A percentile compares a stretch with the other conserved stretches of the same genome.
Evolutionary conservation across 805 yeast genomes (phyloP).

Genomic region (Kuraishia capsulata): DNA sequence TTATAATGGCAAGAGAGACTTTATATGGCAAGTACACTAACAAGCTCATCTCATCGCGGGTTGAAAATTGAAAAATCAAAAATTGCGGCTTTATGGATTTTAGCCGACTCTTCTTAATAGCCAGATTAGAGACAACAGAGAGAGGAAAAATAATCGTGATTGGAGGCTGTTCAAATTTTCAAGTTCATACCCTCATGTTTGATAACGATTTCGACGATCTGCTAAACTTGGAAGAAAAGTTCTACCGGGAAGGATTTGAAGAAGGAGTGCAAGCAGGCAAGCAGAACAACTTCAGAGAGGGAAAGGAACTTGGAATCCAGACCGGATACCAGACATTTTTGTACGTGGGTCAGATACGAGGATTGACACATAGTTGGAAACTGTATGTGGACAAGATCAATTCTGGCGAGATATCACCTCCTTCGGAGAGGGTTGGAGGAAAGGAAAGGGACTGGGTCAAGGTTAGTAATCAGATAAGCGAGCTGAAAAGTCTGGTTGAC

Average conservation of each 20-base stretch:
- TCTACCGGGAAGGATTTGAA: slow-evolving; percentile 57
- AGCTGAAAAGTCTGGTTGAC: slow-evolving; percentile 11
- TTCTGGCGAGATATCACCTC: slow-evolving; percentile 7
- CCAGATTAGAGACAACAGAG: too few relatives aligned
- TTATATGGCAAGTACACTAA: too few relatives aligned
- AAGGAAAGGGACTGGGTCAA: slow-evolving; percentile 10
- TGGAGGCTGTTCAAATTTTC: too few relatives aligned
- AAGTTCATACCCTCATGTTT: too few relatives aligned
- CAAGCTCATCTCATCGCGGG: too few relatives aligned
- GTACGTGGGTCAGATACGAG: slow-evolving; percentile 61
- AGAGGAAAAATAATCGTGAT: too few relatives aligned
- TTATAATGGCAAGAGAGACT: too few relatives aligned
- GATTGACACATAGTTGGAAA: slow-evolving; percentile 32
- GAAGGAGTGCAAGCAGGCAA: slow-evolving; percentile 65
- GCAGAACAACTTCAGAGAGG: slow-evolving; percentile 56
- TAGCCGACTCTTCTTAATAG: too few relatives aligned
- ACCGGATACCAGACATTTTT: slow-evolving; percentile 67
- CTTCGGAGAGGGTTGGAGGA: slow-evolving; percentile 2
- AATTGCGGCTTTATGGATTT: too few relatives aligned
- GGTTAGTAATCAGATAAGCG: slow-evolving; percentile 8
- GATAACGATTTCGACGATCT: slow-evolving; percentile 23
- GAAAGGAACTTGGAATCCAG: slow-evolving; percentile 77
- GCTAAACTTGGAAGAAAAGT: slow-evolving; percentile 51
- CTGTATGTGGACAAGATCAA: slow-evolving; percentile 5
- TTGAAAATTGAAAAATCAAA: too few relatives aligned